These are phyloP conservation scores for Curvularia eragrostidis DNA, from an alignment of 2,329 filamentous ascomycete genomes.

Conservation along the genomic window DNA sequence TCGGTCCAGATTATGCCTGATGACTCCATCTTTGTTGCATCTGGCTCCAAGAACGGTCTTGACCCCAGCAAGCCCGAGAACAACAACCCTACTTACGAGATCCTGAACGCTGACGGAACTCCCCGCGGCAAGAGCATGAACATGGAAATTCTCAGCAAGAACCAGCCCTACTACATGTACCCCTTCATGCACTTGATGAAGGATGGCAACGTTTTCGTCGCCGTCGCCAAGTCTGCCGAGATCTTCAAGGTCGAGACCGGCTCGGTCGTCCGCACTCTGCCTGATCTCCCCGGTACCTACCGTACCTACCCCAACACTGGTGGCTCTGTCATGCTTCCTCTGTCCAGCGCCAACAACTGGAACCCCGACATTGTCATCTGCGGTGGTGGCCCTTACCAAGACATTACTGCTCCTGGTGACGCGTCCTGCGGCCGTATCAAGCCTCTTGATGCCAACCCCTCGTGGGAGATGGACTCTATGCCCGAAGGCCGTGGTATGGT, in stretches of 20 bases:
- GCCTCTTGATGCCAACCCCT: slow-evolving; percentile 57
- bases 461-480: slow-evolving; percentile 66
- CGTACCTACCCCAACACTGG: slow-evolving; percentile 68
- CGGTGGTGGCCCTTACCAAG: slow-evolving; percentile 66
- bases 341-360: slow-evolving; percentile 61
- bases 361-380: slow-evolving; percentile 64
- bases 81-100: slow-evolving; percentile 70
- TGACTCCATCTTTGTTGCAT: slow-evolving; percentile 64
- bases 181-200: slow-evolving; percentile 66
- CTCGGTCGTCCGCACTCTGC: slow-evolving; percentile 55
- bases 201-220: slow-evolving; percentile 64
- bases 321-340: slow-evolving; percentile 63
- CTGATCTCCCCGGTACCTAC: slow-evolving; percentile 63
- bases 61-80: slow-evolving; percentile 62
- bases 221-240: slow-evolving; percentile 63
- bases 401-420: slow-evolving; percentile 65
- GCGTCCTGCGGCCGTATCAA: slow-evolving; percentile 64
- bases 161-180: slow-evolving; percentile 70
- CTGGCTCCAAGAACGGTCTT: slow-evolving; percentile 65
- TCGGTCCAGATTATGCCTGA: slow-evolving; percentile 66
- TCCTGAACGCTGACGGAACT: slow-evolving; percentile 59
- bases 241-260: slow-evolving; percentile 60
- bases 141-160: slow-evolving; percentile 63
- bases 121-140: slow-evolving; percentile 56
- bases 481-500: slow-evolving; percentile 66